Conservation (phyloP, 2,329 filamentous ascomycete genomes). For the Aspergillus luchuensis region DNA sequence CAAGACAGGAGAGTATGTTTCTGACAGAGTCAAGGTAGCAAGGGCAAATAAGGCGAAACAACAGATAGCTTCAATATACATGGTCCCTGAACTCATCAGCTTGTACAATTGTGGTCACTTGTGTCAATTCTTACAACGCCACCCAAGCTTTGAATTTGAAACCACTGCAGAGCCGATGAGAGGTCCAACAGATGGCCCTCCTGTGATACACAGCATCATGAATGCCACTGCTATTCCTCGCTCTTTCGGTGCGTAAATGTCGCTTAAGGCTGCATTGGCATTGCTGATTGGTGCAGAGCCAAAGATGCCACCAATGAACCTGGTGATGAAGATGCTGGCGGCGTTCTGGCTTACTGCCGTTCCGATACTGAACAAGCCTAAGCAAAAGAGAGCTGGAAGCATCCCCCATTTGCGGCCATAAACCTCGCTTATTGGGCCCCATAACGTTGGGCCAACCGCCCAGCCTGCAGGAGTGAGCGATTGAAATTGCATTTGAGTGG, state of each 20-base stretch:
- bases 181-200: constrained; percentile 46
- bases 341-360: constrained; percentile 44
- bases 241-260: constrained; percentile 43
- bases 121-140: constrained; percentile 6
- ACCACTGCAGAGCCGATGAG: constrained; percentile 44
- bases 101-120: no score
- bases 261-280: constrained; percentile 47
- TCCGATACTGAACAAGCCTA: constrained; percentile 51
- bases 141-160: constrained; percentile 26
- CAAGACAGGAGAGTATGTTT: constrained; percentile 45
- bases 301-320: constrained; percentile 51
- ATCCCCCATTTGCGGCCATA: constrained; percentile 50
- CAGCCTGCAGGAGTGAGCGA: background rate
- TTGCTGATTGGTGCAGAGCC: constrained; percentile 48
- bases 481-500: constrained; percentile 4
- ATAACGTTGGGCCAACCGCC: constrained; percentile 43
- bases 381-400: constrained; percentile 45
- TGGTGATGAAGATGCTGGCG: constrained; percentile 41
- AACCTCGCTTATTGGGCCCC: constrained; percentile 48
- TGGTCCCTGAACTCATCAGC: constrained; percentile 27
- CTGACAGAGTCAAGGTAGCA: constrained; percentile 36
- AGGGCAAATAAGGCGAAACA: constrained; percentile 30
- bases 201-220: constrained; percentile 43
- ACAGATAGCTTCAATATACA: constrained; percentile 47
- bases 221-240: constrained; percentile 44